These are phyloP conservation scores for Debaryomyces nepalensis DNA, from an alignment of 1,139 yeast genomes.

Conservation along the genomic window DNA sequence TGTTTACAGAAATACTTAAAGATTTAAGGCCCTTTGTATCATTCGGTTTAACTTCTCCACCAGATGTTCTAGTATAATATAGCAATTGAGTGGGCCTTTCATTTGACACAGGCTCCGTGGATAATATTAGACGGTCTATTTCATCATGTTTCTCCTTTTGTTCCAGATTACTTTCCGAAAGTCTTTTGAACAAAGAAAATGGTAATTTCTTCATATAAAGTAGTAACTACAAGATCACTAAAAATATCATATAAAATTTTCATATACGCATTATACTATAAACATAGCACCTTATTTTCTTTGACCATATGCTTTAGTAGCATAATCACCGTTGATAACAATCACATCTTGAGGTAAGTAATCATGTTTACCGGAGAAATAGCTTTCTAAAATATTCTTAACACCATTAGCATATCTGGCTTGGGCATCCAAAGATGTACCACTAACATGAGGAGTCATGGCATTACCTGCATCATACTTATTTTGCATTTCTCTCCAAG, in stretches of 20 bases:
- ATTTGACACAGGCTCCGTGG: neutral
- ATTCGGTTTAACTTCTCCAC: conserved; percentile 15
- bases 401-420: conserved; percentile 73
- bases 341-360: conserved; percentile 78
- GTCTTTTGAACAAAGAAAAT: neutral
- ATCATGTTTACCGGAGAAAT: conserved; percentile 63
- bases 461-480: conserved; percentile 77
- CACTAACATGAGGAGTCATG: conserved; percentile 84
- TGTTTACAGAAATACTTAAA: conserved; percentile 15
- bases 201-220: conserved; percentile 9
- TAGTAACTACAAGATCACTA: neutral
- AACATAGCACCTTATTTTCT: conserved; percentile 31
- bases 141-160: neutral
- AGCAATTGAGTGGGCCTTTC: conserved; percentile 14
- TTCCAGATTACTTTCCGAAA: neutral
- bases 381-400: conserved; percentile 63
- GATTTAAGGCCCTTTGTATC: conserved; percentile 18
- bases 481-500: conserved; percentile 75
- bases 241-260: neutral
- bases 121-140: neutral
- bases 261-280: conserved; percentile 1
- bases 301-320: conserved; percentile 72
- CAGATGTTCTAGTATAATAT: conserved; percentile 17
- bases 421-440: conserved; percentile 83
- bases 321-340: conserved; percentile 72